A percentile compares a stretch with the other conserved stretches of the same genome.
Evolutionary conservation across 2,329 filamentous ascomycete species (phyloP).

Genomic region (Fusarium napiforme): DNA sequence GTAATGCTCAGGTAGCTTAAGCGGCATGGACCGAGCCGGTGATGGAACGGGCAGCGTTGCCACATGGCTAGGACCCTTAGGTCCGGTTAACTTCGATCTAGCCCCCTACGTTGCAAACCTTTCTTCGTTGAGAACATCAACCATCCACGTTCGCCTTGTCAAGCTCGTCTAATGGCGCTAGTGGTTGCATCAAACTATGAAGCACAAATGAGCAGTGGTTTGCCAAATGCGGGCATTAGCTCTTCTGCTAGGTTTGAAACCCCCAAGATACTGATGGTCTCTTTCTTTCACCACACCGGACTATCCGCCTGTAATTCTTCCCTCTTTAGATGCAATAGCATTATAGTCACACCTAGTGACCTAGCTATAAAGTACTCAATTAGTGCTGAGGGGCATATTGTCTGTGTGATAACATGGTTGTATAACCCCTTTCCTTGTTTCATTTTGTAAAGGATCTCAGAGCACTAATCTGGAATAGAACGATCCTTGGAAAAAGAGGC

Average conservation of each 20-base stretch:
- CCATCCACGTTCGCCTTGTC: fast-evolving
- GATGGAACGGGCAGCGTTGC: neutral
- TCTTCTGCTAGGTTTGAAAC: too few relatives aligned
- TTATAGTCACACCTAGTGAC: neutral
- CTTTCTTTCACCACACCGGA: neutral
- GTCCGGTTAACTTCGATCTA: neutral
- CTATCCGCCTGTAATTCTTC: fast-evolving
- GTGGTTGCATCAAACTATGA: too few relatives aligned
- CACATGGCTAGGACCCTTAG: neutral
- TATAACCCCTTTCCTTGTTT: neutral
- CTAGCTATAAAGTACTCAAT: neutral
- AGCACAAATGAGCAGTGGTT: neutral
- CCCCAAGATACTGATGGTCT: fast-evolving
- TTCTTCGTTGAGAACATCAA: neutral
- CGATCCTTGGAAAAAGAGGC: neutral
- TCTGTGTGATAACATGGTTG: neutral
- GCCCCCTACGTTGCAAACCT: too few relatives aligned
- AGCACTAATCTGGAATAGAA: fast-evolving
- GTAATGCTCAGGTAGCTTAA: neutral
- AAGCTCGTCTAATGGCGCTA: neutral
- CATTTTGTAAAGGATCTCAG: fast-evolving
- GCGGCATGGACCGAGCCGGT: neutral
- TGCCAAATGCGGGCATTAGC: neutral
- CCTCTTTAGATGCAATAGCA: neutral
- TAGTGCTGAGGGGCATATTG: neutral